phyloP scores from a whole-genome alignment of 352 stramenopile genomes.

The Thalassiosira ordinaria region DNA sequence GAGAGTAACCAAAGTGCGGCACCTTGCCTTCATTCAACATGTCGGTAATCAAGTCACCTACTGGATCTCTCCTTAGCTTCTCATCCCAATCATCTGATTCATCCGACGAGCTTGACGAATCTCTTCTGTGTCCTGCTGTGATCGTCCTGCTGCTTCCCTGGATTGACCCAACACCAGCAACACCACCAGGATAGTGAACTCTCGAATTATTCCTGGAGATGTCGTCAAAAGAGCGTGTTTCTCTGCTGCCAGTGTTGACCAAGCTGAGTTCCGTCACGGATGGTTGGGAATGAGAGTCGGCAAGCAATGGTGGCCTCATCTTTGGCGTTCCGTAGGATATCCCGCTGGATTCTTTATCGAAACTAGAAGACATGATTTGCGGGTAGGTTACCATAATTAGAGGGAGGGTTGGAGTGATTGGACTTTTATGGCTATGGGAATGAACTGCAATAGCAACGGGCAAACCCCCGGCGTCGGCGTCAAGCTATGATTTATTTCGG shows the following conservation, averaged over 20 bases:
- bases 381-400: background rate
- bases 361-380: slow-evolving; percentile 10
- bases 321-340: background rate
- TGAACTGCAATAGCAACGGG: no score
- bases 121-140: background rate
- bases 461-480: no score
- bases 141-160: no score
- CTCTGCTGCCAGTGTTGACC: slow-evolving; percentile 1
- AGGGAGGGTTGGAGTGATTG: no score
- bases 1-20: slow-evolving; percentile 43
- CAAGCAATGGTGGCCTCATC: background rate
- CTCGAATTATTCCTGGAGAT: slow-evolving; percentile 1
- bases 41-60: slow-evolving; percentile 44
- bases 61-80: slow-evolving; percentile 30
- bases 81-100: slow-evolving; percentile 22
- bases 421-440: background rate
- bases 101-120: slow-evolving; percentile 1
- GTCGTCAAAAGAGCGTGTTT: background rate
- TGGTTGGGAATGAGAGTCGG: slow-evolving; percentile 9
- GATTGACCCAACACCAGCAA: background rate
- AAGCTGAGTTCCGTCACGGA: slow-evolving; percentile 7
- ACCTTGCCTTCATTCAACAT: slow-evolving; percentile 55
- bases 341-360: slow-evolving; percentile 17
- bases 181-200: background rate
- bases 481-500: no score